These are phyloP conservation scores for Geoglossum glabrum DNA, from an alignment of 495 filamentous ascomycete genomes.

Conservation along the genomic window DNA sequence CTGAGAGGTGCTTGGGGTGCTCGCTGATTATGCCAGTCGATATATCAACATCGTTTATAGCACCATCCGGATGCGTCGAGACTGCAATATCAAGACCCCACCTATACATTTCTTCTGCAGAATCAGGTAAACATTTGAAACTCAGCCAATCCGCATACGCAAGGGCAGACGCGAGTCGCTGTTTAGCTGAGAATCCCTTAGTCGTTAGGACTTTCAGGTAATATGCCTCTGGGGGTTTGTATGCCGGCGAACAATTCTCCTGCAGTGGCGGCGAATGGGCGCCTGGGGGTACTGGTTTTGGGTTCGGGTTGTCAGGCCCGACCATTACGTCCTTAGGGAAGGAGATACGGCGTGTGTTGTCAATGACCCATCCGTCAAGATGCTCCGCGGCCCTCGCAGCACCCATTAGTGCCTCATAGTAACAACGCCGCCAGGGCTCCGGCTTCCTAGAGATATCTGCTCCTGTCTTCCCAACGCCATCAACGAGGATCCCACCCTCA, in stretches of 20 bases:
- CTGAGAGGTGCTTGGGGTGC: slow-evolving; percentile 26
- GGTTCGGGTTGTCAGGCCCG: slow-evolving; percentile 65
- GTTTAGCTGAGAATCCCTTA: slow-evolving; percentile 47
- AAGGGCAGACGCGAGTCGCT: slow-evolving; percentile 59
- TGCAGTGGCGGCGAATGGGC: slow-evolving; percentile 39
- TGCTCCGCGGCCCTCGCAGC: slow-evolving; percentile 57
- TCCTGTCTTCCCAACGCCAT: slow-evolving; percentile 34
- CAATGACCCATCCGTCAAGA: slow-evolving; percentile 53
- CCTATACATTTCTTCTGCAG: slow-evolving; percentile 45
- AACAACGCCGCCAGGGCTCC: slow-evolving; percentile 65
- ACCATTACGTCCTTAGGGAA: slow-evolving; percentile 51
- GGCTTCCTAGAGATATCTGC: slow-evolving; percentile 54
- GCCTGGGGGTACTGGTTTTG: slow-evolving; percentile 45
- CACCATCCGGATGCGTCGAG: slow-evolving; percentile 20
- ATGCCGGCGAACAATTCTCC: slow-evolving; percentile 46
- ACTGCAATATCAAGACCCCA: slow-evolving; percentile 53
- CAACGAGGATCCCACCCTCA: slow-evolving; percentile 33
- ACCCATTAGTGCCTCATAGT: slow-evolving; percentile 60
- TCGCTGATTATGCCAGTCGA: slow-evolving; percentile 22
- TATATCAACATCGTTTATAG: slow-evolving; percentile 34
- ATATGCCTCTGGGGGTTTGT: slow-evolving; percentile 41
- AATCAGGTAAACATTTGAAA: slow-evolving; percentile 42
- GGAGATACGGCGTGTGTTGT: slow-evolving; percentile 39
- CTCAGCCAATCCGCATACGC: slow-evolving; percentile 69
- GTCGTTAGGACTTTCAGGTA: slow-evolving; percentile 66